phyloP scores from a whole-genome alignment of 75 land plant species.

The Larix kaempferi region DNA sequence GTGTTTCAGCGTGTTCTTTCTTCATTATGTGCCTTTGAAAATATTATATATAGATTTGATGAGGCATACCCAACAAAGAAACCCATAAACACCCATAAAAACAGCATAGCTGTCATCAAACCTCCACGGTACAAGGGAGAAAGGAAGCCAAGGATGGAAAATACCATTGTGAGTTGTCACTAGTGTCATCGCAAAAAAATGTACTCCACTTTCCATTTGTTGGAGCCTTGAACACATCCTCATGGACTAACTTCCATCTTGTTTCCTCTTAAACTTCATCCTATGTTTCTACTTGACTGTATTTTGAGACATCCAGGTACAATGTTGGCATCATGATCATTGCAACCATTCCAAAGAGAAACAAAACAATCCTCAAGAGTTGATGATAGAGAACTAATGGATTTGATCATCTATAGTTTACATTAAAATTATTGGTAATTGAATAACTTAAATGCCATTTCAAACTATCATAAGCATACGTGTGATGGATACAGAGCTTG shows the following conservation, averaged over 20 bases:
- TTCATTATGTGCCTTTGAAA: slow-evolving; percentile 95
- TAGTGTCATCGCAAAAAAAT: slow-evolving; percentile 81
- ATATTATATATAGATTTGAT: slow-evolving; percentile 78
- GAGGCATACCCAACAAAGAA: slow-evolving; percentile 81
- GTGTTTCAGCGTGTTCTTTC: slow-evolving; percentile 71
- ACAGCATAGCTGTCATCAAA: slow-evolving; percentile 91
- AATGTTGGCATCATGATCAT: slow-evolving; percentile 98
- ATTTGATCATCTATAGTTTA: slow-evolving; percentile 86
- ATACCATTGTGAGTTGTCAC: slow-evolving; percentile 76
- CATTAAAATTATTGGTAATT: too few relatives aligned
- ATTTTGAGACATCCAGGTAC: slow-evolving; percentile 84
- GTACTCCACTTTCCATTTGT: slow-evolving; percentile 85
- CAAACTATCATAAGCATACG: too few relatives aligned
- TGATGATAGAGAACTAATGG: slow-evolving; percentile 98
- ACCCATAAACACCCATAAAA: slow-evolving; percentile 96
- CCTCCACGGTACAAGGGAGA: slow-evolving; percentile 93
- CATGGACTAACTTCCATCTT: slow-evolving; percentile 96
- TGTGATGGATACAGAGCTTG: too few relatives aligned
- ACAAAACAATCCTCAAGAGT: slow-evolving; percentile 95
- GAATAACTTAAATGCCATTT: too few relatives aligned
- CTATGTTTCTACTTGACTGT: slow-evolving; percentile 88
- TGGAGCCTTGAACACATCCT: slow-evolving; percentile 96
- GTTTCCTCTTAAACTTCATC: slow-evolving; percentile 98
- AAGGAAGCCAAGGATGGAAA: slow-evolving; percentile 82
- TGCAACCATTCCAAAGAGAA: slow-evolving; percentile 97